Percentiles rank a stretch among this genome's conserved stretches.
Evolutionary conservation across 2,329 filamentous ascomycete genomes (phyloP).

Genomic region (Pestalotiopsis sp.): DNA sequence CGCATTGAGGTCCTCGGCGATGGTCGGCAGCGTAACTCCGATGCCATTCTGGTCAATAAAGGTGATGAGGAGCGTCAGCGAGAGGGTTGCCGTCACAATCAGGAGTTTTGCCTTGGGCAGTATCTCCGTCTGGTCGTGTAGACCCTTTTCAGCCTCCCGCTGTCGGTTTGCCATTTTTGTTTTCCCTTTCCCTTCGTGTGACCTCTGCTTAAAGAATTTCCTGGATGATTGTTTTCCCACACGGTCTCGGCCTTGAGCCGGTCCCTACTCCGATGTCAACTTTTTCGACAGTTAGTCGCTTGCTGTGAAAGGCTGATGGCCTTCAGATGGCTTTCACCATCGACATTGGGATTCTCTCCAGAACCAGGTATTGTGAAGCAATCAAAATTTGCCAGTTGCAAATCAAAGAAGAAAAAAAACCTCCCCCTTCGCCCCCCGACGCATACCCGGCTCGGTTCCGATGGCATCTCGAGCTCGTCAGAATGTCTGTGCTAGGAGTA

Average conservation of each 20-base stretch:
- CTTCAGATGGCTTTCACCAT: background rate
- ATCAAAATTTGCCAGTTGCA: background rate
- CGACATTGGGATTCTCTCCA: background rate
- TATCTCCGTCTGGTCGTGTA: conserved; percentile 14
- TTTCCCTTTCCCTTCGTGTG: background rate
- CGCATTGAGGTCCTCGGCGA: conserved; percentile 33
- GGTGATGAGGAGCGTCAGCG: conserved; percentile 33
- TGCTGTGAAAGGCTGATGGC: background rate
- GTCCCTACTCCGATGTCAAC: background rate
- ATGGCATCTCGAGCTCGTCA: conserved; percentile 5
- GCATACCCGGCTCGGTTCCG: background rate
- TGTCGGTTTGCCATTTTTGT: conserved; percentile 12
- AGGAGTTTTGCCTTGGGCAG: conserved; percentile 35
- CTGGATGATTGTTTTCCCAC: background rate
- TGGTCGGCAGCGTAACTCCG: conserved; percentile 39
- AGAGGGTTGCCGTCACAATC: conserved; percentile 30
- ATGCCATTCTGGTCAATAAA: conserved; percentile 41
- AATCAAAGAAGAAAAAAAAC: background rate
- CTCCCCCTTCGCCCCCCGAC: background rate
- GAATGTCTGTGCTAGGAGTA: background rate
- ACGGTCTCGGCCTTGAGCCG: background rate
- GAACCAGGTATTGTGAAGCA: background rate
- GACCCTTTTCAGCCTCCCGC: conserved; percentile 10
- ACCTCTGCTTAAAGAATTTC: background rate
- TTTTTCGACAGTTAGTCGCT: background rate